Base-by-base conservation (phyloP, 352 stramenopile genomes). In the Pythium rhizo-oryzae region DNA sequence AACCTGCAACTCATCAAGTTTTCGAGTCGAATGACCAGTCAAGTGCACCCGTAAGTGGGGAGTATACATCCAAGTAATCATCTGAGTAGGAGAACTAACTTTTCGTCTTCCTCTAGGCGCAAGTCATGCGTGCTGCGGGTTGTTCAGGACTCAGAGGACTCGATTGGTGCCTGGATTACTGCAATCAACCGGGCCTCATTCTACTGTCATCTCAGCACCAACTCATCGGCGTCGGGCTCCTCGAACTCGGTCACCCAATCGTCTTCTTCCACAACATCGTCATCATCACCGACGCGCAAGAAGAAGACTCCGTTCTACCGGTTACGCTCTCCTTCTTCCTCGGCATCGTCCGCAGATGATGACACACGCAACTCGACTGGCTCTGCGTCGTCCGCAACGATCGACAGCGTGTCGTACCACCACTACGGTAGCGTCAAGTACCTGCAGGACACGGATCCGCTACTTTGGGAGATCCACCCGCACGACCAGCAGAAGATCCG, bases 391-490 rank as follows among this genome's bases (percentile, higher is more conserved):
- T 39, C 39, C 23, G 30, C 35, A 2, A 75, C 70, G 23, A 62
- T 77, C 21, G 73, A 78, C 18, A 67, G 73, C 21, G 24, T 65
- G 23, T 80, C 75, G 13, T 86, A 86, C 49, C 82, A 92, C 50
- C 84, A 92, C 64, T 75, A 88, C 7, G 84, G 86, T 11, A 92
- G 84, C 52, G 84, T 94, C 30, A 84, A 89, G 66, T 94, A 94
- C 61, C 62, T 92, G 2, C 81, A 85, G n/a, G 84, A 90, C 51
- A 94, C 86, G 5, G 81, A 94, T 64, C 84, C 86, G 21, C 64
- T 94, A 46, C 61, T 94, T 18, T 92, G 86, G 86, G 84, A 94
- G 52, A 92, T 92, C 61, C 83, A 94, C 39, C 86, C 86, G n/a
- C 76, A 86, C 37, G 86, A 92, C 58, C 86, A 92, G 62, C 78